Evolutionary conservation across 225 moss, liverwort and hornwort genomes (phyloP).

Genomic region (Polytrichum commune): DNA sequence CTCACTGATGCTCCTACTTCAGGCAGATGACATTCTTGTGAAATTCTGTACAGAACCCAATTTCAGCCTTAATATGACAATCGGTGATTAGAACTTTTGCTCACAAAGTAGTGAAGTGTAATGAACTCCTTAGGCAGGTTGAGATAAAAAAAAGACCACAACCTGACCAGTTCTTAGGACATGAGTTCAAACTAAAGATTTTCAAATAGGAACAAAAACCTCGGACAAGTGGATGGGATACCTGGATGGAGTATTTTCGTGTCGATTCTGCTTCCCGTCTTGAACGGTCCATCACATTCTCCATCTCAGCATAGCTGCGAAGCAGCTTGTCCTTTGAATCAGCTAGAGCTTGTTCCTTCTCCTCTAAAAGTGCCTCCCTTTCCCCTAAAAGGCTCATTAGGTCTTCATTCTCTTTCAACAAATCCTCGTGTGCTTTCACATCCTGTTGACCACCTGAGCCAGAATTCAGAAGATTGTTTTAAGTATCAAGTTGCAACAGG

Average conservation of each 20-base stretch:
- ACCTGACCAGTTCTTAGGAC: neutral
- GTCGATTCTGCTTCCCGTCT: slow-evolving; percentile 78
- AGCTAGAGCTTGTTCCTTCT: slow-evolving; percentile 55
- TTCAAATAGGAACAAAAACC: too few relatives aligned
- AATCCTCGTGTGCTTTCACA: slow-evolving; percentile 42
- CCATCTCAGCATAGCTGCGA: slow-evolving; percentile 86
- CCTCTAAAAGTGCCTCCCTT: slow-evolving; percentile 64
- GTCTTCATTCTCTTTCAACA: slow-evolving; percentile 76
- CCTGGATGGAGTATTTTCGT: slow-evolving; percentile 83
- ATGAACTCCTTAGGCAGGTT: too few relatives aligned
- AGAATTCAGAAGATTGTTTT: slow-evolving; percentile 10
- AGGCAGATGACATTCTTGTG: too few relatives aligned
- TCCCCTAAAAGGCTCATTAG: slow-evolving; percentile 69
- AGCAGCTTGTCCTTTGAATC: slow-evolving; percentile 72
- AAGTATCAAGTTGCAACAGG: neutral
- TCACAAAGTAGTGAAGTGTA: too few relatives aligned
- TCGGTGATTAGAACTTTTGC: too few relatives aligned
- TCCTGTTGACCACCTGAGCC: slow-evolving; percentile 59
- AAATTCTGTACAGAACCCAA: too few relatives aligned
- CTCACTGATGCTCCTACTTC: too few relatives aligned
- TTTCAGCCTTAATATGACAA: too few relatives aligned
- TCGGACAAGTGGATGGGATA: slow-evolving; percentile 4
- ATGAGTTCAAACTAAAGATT: too few relatives aligned
- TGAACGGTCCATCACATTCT: slow-evolving; percentile 75
- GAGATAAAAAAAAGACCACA: neutral